Conservation (phyloP, 192 early-diverging fungal genomes). For the Phlyctochytrium arcticum region DNA sequence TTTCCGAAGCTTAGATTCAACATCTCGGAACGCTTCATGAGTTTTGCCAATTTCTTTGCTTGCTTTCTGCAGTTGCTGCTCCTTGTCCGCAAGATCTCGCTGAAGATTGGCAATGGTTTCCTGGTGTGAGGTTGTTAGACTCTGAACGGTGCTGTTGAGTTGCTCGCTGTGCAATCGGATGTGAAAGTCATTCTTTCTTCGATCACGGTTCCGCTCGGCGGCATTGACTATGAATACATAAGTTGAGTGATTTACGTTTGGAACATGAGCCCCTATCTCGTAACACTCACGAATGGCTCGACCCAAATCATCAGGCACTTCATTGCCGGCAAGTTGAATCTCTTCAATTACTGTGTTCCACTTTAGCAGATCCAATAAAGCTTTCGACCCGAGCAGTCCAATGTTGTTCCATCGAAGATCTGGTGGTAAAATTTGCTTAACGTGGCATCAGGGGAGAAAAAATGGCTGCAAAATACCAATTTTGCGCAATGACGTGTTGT, state of each 20-base stretch:
- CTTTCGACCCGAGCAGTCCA: slow-evolving; percentile 45
- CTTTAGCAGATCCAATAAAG: slow-evolving; percentile 45
- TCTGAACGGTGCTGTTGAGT: slow-evolving; percentile 36
- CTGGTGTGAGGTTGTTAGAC: slow-evolving; percentile 36
- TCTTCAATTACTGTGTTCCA: slow-evolving; percentile 42
- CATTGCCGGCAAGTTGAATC: slow-evolving; percentile 50
- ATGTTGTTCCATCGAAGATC: slow-evolving; percentile 58
- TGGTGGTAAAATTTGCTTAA: not conserved
- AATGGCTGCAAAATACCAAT: too few relatives aligned
- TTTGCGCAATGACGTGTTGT: slow-evolving; percentile 39
- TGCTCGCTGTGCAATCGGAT: slow-evolving; percentile 33
- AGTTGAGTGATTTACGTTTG: too few relatives aligned
- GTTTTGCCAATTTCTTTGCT: slow-evolving; percentile 32
- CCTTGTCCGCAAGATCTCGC: slow-evolving; percentile 29
- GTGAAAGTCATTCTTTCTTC: slow-evolving; percentile 22
- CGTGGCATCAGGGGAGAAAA: too few relatives aligned
- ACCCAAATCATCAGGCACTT: slow-evolving; percentile 49
- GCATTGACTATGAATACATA: slow-evolving; percentile 9
- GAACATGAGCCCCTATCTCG: too few relatives aligned
- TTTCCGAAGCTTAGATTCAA: slow-evolving; percentile 26
- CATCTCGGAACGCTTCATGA: slow-evolving; percentile 21
- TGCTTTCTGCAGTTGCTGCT: slow-evolving; percentile 33
- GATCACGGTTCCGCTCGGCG: slow-evolving; percentile 42
- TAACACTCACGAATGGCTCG: slow-evolving; percentile 19
- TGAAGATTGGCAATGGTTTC: slow-evolving; percentile 30